Evolutionary conservation across 257 asterid genomes (phyloP).

Genomic region (Striga asiatica): DNA sequence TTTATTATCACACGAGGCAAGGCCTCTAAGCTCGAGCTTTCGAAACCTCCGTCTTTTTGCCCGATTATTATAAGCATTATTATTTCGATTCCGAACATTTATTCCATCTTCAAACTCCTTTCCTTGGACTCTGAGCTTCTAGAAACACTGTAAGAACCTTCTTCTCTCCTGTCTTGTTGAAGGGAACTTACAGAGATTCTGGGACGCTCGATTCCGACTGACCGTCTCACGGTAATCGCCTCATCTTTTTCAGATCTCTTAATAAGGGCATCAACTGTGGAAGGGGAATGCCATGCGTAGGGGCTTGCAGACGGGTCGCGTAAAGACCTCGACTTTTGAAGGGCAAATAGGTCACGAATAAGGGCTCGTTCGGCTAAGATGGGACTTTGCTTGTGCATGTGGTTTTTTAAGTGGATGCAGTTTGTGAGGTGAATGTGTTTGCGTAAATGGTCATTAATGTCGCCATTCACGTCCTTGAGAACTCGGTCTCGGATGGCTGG

Average conservation of each 20-base stretch:
- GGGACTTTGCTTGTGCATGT: conserved; percentile 93
- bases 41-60: conserved; percentile 70
- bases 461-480: conserved; percentile 77
- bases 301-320: conserved; percentile 90
- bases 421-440: conserved; percentile 92
- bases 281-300: too few relatives aligned
- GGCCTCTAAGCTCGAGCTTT: conserved; percentile 70
- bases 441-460: conserved; percentile 71
- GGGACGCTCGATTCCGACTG: too few relatives aligned
- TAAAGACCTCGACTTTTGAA: conserved; percentile 53
- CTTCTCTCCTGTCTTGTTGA: conserved; percentile 1
- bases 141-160: too few relatives aligned
- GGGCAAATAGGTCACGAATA: conserved; percentile 27
- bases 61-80: conserved; percentile 33
- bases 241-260: conserved; percentile 34
- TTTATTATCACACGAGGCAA: conserved; percentile 83
- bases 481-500: conserved; percentile 69
- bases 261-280: too few relatives aligned
- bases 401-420: conserved; percentile 94
- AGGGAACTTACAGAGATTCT: too few relatives aligned
- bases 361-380: conserved; percentile 65
- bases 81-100: conserved; percentile 11
- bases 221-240: conserved; percentile 30
- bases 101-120: conserved; percentile 20
- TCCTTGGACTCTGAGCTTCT: too few relatives aligned